Percentiles rank a stretch among this genome's conserved stretches.
These are phyloP conservation scores for Tricholoma bakamatsutake DNA, from an alignment of 768 basidiomycete genomes.

Conservation along the genomic window DNA sequence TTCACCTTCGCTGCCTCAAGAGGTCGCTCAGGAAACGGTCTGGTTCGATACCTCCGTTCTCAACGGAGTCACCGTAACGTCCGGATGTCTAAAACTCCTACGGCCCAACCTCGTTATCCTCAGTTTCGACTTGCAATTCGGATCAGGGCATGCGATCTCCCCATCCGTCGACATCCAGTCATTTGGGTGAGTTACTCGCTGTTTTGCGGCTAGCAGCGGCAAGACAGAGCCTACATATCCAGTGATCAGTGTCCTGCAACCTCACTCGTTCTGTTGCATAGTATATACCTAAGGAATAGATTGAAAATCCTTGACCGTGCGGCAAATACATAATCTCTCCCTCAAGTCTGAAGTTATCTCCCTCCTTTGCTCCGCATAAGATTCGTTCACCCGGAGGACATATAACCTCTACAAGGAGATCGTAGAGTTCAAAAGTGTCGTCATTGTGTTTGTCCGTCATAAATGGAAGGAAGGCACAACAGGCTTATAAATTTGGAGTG, in stretches of 20 bases:
- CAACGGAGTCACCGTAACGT: conserved; percentile 46
- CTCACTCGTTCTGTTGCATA: no score
- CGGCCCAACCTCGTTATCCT: conserved; percentile 44
- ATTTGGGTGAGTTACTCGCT: conserved; percentile 44
- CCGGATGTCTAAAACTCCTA: conserved; percentile 48
- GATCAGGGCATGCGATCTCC: conserved; percentile 63
- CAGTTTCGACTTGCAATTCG: conserved; percentile 52
- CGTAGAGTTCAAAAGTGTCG: conserved; percentile 55
- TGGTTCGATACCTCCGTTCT: not conserved
- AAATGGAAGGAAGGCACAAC: no score
- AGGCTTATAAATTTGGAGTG: no score
- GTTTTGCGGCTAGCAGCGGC: conserved; percentile 64
- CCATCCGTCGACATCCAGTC: conserved; percentile 70
- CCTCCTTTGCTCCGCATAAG: conserved; percentile 58
- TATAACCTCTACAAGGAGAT: conserved; percentile 57
- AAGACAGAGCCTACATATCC: conserved; percentile 45
- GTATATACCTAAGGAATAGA: conserved; percentile 54
- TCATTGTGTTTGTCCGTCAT: not conserved
- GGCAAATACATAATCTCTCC: conserved; percentile 63
- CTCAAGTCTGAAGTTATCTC: conserved; percentile 56
- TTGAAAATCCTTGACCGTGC: conserved; percentile 58
- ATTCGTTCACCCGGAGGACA: conserved; percentile 53
- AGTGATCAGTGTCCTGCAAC: no score
- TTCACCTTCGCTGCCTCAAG: no score
- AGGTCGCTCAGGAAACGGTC: no score